Conservation (phyloP, 1,284 basidiomycete genomes). For the Leccinum holopus region DNA sequence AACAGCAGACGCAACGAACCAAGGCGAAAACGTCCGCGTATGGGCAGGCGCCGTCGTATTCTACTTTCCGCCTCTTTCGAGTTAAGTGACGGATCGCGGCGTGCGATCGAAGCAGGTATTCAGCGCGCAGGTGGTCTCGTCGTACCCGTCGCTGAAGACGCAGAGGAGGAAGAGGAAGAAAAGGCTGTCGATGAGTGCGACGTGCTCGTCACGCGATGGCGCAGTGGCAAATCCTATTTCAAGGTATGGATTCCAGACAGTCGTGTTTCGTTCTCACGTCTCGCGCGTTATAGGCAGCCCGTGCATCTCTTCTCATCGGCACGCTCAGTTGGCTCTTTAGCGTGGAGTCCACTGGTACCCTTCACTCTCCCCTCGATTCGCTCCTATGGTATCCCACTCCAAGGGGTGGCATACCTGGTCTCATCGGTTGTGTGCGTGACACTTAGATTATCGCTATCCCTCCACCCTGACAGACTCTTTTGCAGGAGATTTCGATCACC, state of each 20-base stretch:
- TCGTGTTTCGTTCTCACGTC: background rate
- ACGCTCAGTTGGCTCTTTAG: slow-evolving; percentile 82
- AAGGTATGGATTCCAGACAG: slow-evolving; percentile 41
- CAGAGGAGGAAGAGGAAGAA: slow-evolving; percentile 38
- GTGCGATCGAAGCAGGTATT: slow-evolving; percentile 59
- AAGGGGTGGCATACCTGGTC: slow-evolving; percentile 43
- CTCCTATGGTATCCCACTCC: slow-evolving; percentile 55
- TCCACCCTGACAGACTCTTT: background rate
- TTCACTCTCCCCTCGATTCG: slow-evolving; percentile 68
- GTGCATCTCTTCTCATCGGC: slow-evolving; percentile 56
- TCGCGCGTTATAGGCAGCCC: slow-evolving; percentile 18
- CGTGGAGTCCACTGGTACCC: slow-evolving; percentile 60
- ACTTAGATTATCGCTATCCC: background rate
- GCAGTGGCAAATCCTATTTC: slow-evolving; percentile 68
- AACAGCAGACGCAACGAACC: background rate
- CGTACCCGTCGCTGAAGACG: slow-evolving; percentile 39
- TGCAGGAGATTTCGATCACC: slow-evolving; percentile 75
- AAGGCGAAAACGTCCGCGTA: slow-evolving; percentile 34
- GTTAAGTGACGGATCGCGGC: slow-evolving; percentile 46
- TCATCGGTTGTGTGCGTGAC: slow-evolving; percentile 43
- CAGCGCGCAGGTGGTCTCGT: slow-evolving; percentile 54
- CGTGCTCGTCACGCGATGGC: slow-evolving; percentile 66
- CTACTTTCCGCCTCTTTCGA: slow-evolving; percentile 58
- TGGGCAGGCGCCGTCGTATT: slow-evolving; percentile 55
- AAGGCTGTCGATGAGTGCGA: slow-evolving; percentile 55